These are phyloP conservation scores for Cyberlindnera sargentensis DNA, from an alignment of 805 yeast species.

Conservation along the genomic window DNA sequence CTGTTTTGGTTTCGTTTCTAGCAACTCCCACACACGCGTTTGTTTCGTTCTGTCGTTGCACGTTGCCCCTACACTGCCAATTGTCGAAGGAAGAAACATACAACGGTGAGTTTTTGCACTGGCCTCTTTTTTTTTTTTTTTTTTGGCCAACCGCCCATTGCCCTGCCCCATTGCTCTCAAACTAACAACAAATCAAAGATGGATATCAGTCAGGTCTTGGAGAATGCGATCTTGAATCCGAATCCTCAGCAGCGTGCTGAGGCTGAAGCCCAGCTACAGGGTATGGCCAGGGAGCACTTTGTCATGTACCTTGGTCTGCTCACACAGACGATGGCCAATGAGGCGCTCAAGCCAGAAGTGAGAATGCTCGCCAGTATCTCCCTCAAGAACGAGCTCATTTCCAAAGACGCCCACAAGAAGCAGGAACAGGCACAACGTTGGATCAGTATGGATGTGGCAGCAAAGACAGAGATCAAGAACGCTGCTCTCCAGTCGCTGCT, in stretches of 20 bases:
- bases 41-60: too few relatives aligned
- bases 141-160: not conserved
- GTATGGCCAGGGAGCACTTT: conserved; percentile 69
- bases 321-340: conserved; percentile 65
- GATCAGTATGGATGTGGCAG: conserved; percentile 49
- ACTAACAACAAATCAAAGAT: conserved; percentile 3
- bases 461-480: conserved; percentile 60
- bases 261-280: conserved; percentile 72
- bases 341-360: conserved; percentile 62
- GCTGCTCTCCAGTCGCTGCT: conserved; percentile 57
- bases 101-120: too few relatives aligned
- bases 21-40: too few relatives aligned
- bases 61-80: too few relatives aligned
- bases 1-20: not conserved
- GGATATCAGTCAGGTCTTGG: conserved; percentile 66
- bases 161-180: not conserved
- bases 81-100: too few relatives aligned
- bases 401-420: conserved; percentile 65
- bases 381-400: conserved; percentile 78
- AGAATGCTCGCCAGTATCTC: conserved; percentile 88
- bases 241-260: conserved; percentile 60
- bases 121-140: too few relatives aligned
- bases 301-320: conserved; percentile 64
- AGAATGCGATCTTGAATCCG: conserved; percentile 68
- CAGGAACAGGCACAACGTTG: conserved; percentile 64